Conservation (phyloP, 2,329 filamentous ascomycete species). For the Pyricularia sp. region DNA sequence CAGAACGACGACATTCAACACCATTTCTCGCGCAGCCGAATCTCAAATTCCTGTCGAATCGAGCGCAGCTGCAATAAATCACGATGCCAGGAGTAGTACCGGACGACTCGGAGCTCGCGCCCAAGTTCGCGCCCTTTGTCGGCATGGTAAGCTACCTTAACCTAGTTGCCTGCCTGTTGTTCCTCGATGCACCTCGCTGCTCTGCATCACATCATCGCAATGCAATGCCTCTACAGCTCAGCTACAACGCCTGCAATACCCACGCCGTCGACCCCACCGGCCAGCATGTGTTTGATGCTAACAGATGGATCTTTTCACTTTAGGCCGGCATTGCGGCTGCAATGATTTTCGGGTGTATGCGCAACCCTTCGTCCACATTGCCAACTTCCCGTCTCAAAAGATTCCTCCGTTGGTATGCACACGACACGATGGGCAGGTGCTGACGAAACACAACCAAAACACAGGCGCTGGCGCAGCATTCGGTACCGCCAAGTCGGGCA, state of each 20-base stretch:
- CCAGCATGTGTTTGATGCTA: background rate
- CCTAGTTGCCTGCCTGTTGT: background rate
- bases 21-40: background rate
- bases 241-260: background rate
- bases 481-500: constrained; percentile 80
- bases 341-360: constrained; percentile 77
- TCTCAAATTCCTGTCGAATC: background rate
- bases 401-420: constrained; percentile 6
- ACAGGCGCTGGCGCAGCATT: constrained; percentile 66
- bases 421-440: background rate
- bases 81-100: constrained; percentile 22
- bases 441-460: background rate
- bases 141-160: constrained; percentile 63
- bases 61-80: background rate
- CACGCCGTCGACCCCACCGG: background rate
- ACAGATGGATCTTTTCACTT: background rate
- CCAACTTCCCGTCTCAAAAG: constrained; percentile 12
- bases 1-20: background rate
- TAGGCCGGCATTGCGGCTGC: constrained; percentile 71
- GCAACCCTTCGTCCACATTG: constrained; percentile 9
- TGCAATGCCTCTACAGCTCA: background rate
- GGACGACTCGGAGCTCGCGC: constrained; percentile 52
- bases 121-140: constrained; percentile 80
- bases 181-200: background rate
- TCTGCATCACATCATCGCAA: background rate